Conservation (phyloP, 305 asterid genomes). For the Fraxinus dipetala region DNA sequence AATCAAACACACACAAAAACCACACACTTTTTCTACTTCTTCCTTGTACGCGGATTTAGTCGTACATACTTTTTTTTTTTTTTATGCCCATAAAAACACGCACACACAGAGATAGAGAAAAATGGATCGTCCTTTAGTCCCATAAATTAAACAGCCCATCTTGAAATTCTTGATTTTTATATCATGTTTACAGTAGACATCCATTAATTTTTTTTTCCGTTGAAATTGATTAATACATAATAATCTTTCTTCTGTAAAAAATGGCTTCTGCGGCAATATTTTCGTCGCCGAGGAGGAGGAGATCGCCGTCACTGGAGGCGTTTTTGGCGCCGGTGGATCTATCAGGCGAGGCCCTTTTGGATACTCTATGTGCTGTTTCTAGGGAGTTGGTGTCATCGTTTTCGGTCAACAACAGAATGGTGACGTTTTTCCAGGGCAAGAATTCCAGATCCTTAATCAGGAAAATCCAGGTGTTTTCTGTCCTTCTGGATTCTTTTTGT, state of each 20-base stretch:
- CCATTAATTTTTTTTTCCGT: constrained; percentile 5
- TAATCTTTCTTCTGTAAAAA: not conserved
- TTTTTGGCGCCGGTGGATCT: constrained; percentile 80
- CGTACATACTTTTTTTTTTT: not conserved
- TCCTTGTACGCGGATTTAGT: constrained; percentile 55
- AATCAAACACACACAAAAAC: constrained; percentile 11
- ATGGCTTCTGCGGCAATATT: constrained; percentile 93
- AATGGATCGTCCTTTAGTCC: not conserved
- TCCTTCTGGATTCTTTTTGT: constrained; percentile 54
- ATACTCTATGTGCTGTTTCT: constrained; percentile 47
- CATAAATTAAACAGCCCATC: not conserved
- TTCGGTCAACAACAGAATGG: constrained; percentile 34
- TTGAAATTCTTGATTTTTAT: not conserved
- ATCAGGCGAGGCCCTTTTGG: constrained; percentile 50
- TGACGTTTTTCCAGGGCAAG: constrained; percentile 47
- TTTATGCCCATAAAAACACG: not conserved
- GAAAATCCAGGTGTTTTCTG: constrained; percentile 56
- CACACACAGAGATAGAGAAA: not conserved
- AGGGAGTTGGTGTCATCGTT: constrained; percentile 50
- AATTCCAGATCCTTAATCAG: constrained; percentile 60
- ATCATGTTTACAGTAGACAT: constrained; percentile 7
- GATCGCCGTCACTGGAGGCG: constrained; percentile 80
- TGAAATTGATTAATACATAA: not conserved
- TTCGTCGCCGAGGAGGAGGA: constrained; percentile 80
- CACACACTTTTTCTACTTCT: constrained; percentile 15